Evolutionary conservation across 495 filamentous ascomycete species (phyloP), one percentile per base, ranked within the genome.

Genomic region (Trichoderma erinaceum): DNA sequence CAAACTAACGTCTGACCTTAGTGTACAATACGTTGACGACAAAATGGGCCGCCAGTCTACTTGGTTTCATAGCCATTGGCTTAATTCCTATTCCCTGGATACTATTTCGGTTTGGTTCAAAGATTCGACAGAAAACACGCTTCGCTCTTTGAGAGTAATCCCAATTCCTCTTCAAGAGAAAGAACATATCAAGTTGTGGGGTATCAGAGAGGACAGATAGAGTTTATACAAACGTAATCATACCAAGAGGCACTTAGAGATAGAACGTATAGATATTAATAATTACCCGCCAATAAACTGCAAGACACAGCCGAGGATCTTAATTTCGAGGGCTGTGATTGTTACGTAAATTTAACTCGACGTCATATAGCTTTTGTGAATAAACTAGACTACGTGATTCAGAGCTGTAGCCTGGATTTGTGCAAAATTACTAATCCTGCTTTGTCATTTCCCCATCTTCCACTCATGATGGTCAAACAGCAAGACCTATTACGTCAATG

Each of bases 11-110:
- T 38, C 35, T 7, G 7, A 2, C 4, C 7, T 32, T 18, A 61
- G 56, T 61, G 56, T 61, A 61, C 7, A 12, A 61, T 11, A 61
- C 11, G 11, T 32, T 61, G 56, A 61, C 56, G 25, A 61, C 56
- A 32, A 61, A 61, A 61, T 84, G 82, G 81, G 82, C 81, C 0
- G 83, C 83, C 50, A 77, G 73, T 16, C 65, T 81, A 3, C 73
- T 84, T 25, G 82, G 75, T 0, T 82, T 80, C 56, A 48, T 82
- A 48, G 76, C 73, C 8, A 50, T 84, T 29, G 67, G 35, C 23
- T 65, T 68, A 11, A 50, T 68, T 12, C 66, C 66, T 0, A 46
- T 67, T 25, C 66, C 66, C 4, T 67, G 66, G 66, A 61, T 67
- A 10, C 66, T 67, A 48, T 67, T 67, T 58, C 0, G 21, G 8